Conservation (phyloP, 164 flowering plant genomes). For the Piper longum region DNA sequence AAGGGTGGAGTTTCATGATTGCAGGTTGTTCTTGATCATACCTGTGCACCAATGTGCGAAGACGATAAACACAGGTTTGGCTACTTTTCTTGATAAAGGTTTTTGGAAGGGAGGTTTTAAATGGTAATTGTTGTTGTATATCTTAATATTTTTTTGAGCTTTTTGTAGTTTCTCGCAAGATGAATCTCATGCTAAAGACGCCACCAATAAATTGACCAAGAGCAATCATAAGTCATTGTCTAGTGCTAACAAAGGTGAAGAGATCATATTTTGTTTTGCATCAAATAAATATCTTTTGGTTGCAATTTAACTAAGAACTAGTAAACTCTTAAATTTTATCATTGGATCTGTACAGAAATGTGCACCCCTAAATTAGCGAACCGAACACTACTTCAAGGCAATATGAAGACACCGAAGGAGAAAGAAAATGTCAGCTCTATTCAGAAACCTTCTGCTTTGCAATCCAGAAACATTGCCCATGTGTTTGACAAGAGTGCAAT, state of each 20-base stretch:
- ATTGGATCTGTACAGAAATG: slow-evolving; percentile 14
- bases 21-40: neutral
- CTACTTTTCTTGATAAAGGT: neutral
- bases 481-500: slow-evolving; percentile 28
- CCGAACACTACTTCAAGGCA: slow-evolving; percentile 7
- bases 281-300: too few relatives aligned
- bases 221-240: neutral
- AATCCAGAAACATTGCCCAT: slow-evolving; percentile 29
- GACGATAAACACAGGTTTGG: neutral
- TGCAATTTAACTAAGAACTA: too few relatives aligned
- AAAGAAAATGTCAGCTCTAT: slow-evolving; percentile 38
- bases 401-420: slow-evolving; percentile 35
- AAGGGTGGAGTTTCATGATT: neutral
- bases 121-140: neutral
- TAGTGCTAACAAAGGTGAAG: neutral
- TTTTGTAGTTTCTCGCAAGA: neutral
- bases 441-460: slow-evolving; percentile 46
- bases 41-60: neutral
- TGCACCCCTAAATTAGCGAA: slow-evolving; percentile 49
- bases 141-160: neutral
- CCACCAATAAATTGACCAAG: neutral
- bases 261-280: neutral
- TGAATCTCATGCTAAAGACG: neutral
- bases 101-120: too few relatives aligned
- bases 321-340: too few relatives aligned